Evolutionary conservation across 768 basidiomycete species (phyloP).

Genomic region (Austroboletus eburneus): DNA sequence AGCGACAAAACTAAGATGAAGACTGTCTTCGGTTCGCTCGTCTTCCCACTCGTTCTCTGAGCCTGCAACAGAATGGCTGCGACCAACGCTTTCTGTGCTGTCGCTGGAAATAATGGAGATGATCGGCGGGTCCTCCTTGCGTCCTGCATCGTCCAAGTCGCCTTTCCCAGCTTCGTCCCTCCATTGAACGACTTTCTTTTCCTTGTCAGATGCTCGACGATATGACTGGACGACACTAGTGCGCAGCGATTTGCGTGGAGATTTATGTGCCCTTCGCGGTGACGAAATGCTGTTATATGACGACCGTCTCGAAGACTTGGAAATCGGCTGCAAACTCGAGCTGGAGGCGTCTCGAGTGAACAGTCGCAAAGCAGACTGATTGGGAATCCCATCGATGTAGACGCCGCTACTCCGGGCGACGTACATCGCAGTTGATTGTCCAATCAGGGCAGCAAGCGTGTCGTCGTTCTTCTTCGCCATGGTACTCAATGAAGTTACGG

Average conservation of each 20-base stretch:
- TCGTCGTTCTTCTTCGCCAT: constrained; percentile 68
- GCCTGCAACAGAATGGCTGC: constrained; percentile 45
- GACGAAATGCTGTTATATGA: constrained; percentile 40
- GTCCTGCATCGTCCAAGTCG: constrained; percentile 61
- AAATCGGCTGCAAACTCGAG: constrained; percentile 44
- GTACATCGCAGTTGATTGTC: constrained; percentile 63
- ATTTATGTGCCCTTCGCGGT: constrained; percentile 50
- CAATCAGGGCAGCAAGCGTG: constrained; percentile 61
- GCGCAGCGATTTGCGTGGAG: constrained; percentile 73
- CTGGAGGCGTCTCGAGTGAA: constrained; percentile 45
- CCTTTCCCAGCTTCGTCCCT: constrained; percentile 83
- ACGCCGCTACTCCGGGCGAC: constrained; percentile 31
- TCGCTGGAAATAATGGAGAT: constrained; percentile 35
- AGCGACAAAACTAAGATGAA: constrained; percentile 51
- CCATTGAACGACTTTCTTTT: constrained; percentile 83
- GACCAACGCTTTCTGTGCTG: constrained; percentile 29
- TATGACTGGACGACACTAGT: constrained; percentile 60
- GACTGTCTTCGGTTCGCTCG: constrained; percentile 78
- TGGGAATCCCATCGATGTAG: constrained; percentile 47
- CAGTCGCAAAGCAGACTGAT: constrained; percentile 39
- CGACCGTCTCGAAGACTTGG: constrained; percentile 39
- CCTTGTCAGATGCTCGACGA: constrained; percentile 60
- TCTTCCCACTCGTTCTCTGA: constrained; percentile 92
- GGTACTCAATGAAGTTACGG: constrained; percentile 48
- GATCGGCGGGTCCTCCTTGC: constrained; percentile 19